Evolutionary conservation across 176 grass and related monocot species (phyloP).

Genomic region (Aegilops sharonensis): DNA sequence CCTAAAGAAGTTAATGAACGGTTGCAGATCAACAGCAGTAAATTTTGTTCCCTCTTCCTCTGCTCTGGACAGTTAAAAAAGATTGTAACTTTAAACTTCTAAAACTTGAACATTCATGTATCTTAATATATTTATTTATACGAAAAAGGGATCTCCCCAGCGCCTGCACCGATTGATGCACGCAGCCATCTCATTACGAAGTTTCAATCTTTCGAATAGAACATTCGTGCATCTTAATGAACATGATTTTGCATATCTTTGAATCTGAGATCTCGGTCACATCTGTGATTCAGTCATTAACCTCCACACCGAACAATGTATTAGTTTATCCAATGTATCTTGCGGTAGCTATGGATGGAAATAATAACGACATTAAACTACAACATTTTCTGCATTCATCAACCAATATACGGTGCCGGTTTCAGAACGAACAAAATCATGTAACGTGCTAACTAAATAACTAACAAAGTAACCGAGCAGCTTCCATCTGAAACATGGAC

Average conservation of each 20-base stretch:
- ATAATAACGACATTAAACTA: background rate
- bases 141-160: no score
- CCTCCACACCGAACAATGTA: background rate
- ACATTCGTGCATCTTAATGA: background rate
- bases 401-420: background rate
- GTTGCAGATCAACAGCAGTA: constrained; percentile 68
- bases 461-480: background rate
- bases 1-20: constrained; percentile 76
- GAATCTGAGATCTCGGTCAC: background rate
- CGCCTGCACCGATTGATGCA: no score
- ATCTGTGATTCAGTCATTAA: background rate
- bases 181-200: no score
- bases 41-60: constrained; percentile 78
- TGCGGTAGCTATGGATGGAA: background rate
- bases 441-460: no score
- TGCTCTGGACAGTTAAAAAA: constrained; percentile 53
- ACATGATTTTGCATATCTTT: background rate
- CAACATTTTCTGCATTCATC: background rate
- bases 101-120: background rate
- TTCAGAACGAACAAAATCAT: background rate
- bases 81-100: background rate
- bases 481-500: background rate
- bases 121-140: no score
- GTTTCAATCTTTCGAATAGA: no score
- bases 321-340: background rate